Evolutionary conservation across 306 rosid species (phyloP).

Genomic region (Prunus dulcis): DNA sequence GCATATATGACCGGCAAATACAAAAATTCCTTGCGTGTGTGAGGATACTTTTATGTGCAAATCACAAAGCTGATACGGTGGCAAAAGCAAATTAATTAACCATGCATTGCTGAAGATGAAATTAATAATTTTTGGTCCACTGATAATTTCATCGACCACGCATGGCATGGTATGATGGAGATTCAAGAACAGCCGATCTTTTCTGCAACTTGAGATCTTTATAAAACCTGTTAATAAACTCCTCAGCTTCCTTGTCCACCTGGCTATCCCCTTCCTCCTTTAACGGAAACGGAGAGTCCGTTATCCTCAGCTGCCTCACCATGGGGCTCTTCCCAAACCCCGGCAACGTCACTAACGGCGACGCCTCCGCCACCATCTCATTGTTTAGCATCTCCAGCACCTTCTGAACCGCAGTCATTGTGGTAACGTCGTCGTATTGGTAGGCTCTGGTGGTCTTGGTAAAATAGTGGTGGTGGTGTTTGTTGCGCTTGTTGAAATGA

Average conservation of each 20-base stretch:
- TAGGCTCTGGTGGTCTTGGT: slow-evolving; percentile 14
- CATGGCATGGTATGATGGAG: slow-evolving; percentile 38
- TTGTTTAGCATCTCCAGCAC: slow-evolving; percentile 58
- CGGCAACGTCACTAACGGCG: slow-evolving; percentile 64
- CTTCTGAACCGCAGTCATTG: slow-evolving; percentile 49
- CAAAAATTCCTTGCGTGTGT: slow-evolving; percentile 17
- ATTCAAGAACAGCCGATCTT: slow-evolving; percentile 37
- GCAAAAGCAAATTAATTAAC: not conserved
- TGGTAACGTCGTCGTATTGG: slow-evolving; percentile 45
- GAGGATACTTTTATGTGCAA: slow-evolving; percentile 13
- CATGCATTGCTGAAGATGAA: not conserved
- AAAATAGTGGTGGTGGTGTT: slow-evolving; percentile 21
- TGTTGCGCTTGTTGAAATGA: slow-evolving; percentile 32
- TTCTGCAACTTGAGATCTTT: slow-evolving; percentile 55
- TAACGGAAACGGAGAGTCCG: slow-evolving; percentile 87
- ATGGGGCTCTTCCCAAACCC: slow-evolving; percentile 76
- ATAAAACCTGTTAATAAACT: slow-evolving; percentile 72
- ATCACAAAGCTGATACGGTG: not conserved
- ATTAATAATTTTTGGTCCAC: not conserved
- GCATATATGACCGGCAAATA: not conserved
- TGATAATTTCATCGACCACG: slow-evolving; percentile 29
- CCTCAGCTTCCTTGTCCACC: slow-evolving; percentile 74
- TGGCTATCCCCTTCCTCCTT: slow-evolving; percentile 60
- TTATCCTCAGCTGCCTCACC: slow-evolving; percentile 63
- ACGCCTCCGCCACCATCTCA: slow-evolving; percentile 38